Conservation (phyloP, 208 protist genomes). For the Balamuthia mandrillaris region DNA sequence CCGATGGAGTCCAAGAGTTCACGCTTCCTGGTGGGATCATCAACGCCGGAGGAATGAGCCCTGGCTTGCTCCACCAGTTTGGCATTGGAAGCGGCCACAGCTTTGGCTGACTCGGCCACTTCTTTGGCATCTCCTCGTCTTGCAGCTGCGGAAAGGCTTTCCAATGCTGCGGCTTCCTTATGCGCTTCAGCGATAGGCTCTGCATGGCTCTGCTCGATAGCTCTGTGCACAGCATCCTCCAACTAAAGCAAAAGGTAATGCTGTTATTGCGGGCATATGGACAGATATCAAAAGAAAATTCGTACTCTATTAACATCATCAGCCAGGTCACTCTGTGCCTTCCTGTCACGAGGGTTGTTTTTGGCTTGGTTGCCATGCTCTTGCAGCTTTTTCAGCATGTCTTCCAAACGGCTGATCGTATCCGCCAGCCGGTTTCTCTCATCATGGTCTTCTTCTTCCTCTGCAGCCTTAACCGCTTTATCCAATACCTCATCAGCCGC, state of each 20-base stretch:
- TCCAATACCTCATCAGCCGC: too few species aligned
- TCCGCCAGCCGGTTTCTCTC: too few species aligned
- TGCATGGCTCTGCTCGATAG: background rate
- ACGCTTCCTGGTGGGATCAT: background rate
- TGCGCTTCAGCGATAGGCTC: background rate
- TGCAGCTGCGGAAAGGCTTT: background rate
- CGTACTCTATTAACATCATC: too few species aligned
- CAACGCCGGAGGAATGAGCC: background rate
- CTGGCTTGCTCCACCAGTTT: background rate
- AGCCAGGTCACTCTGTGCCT: background rate
- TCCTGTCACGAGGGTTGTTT: background rate
- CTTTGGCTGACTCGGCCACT: slow-evolving; percentile 16
- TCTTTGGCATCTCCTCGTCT: background rate
- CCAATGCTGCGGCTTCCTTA: background rate
- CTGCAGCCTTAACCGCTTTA: too few species aligned
- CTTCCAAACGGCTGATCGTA: background rate
- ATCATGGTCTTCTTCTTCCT: too few species aligned
- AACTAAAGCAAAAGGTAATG: background rate
- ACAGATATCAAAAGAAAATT: too few species aligned
- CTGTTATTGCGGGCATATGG: too few species aligned
- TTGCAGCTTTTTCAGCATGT: background rate
- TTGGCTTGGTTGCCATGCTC: too few species aligned
- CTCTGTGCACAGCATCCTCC: background rate
- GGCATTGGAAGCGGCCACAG: background rate
- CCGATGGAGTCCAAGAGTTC: background rate